Evolutionary conservation across 2,329 filamentous ascomycete species (phyloP).

Genomic region (Aspergillus sergii): DNA sequence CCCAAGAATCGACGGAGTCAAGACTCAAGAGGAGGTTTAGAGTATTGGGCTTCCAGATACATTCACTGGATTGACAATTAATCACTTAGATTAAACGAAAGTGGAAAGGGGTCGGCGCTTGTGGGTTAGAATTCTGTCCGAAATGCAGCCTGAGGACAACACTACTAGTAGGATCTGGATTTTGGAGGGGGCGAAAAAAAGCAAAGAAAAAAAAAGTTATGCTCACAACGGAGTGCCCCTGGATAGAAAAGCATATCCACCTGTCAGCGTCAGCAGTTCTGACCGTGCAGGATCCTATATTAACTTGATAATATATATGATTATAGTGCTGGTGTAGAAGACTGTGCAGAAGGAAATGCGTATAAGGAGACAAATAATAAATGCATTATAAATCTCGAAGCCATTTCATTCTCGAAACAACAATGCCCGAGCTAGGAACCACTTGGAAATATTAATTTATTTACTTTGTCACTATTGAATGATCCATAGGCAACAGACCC

Average conservation of each 20-base stretch:
- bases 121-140: not conserved
- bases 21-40: not conserved
- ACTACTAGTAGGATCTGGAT: not conserved
- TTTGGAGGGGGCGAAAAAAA: not conserved
- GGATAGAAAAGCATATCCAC: not conserved
- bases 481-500: slow-evolving; percentile 1
- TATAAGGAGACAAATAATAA: not conserved
- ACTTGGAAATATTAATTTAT: not conserved
- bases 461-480: not conserved
- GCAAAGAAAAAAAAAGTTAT: not conserved
- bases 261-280: not conserved
- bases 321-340: not conserved
- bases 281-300: not conserved
- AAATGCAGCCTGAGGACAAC: not conserved
- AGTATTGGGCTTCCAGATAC: not conserved
- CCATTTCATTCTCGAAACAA: not conserved
- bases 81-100: not conserved
- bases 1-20: not conserved
- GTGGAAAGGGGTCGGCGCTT: not conserved
- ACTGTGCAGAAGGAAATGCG: not conserved
- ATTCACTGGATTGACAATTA: not conserved
- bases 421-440: not conserved
- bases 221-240: not conserved
- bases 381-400: not conserved
- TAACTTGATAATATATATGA: not conserved